These are phyloP conservation scores for Rubia yunnanensis DNA, from an alignment of 257 asterid genomes.

Conservation along the genomic window DNA sequence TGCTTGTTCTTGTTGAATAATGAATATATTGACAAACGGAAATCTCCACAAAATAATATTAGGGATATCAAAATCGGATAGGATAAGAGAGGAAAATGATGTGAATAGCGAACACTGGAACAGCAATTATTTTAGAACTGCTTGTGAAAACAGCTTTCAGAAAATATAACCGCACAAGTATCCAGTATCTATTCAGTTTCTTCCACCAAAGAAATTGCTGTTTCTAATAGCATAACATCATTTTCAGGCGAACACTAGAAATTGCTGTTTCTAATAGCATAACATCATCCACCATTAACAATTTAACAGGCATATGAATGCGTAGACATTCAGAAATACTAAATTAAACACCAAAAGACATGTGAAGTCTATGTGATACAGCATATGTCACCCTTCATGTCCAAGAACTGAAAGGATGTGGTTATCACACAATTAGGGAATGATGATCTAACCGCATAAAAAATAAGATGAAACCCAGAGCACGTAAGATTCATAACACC, in stretches of 20 bases:
- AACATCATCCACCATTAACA: no score
- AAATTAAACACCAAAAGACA: not conserved
- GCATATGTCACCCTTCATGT: not conserved
- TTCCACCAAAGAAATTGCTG: not conserved
- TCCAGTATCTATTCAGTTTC: not conserved
- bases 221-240: no score
- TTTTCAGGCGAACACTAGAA: no score
- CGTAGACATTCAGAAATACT: no score
- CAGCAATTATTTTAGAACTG: not conserved
- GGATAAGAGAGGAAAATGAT: no score
- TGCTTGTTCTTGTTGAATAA: not conserved
- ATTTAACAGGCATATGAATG: no score
- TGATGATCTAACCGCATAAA: not conserved
- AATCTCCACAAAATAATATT: not conserved
- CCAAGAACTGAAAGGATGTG: no score
- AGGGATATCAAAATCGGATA: not conserved
- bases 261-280: no score
- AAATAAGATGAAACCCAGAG: not conserved
- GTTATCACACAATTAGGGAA: no score
- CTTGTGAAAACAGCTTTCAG: no score
- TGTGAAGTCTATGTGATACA: not conserved
- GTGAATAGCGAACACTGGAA: not conserved
- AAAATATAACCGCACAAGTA: no score
- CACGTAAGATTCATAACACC: not conserved
- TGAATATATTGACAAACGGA: not conserved